Evolutionary conservation across 2,329 filamentous ascomycete genomes (phyloP).

Genomic region (Colletotrichum tofieldiae): DNA sequence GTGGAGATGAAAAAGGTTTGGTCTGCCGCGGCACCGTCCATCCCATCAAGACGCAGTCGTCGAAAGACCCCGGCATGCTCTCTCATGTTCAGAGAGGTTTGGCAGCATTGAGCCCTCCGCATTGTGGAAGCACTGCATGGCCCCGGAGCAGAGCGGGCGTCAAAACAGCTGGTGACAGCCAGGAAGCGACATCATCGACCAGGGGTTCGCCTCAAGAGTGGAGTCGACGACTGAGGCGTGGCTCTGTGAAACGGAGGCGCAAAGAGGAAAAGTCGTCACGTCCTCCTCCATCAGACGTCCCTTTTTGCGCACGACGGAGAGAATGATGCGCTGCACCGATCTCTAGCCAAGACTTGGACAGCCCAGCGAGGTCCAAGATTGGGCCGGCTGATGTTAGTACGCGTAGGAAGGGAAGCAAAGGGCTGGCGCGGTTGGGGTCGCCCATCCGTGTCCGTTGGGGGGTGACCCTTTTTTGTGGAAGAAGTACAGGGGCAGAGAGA

Average conservation of each 20-base stretch:
- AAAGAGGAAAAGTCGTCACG: conserved; percentile 17
- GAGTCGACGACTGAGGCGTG: conserved; percentile 34
- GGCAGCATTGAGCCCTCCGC: background rate
- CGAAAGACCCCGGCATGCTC: background rate
- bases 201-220: conserved; percentile 35
- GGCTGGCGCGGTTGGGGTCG: conserved; percentile 9
- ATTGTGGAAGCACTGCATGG: conserved; percentile 3
- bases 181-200: conserved; percentile 37
- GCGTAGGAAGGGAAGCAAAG: background rate
- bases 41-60: background rate
- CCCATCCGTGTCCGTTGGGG: background rate
- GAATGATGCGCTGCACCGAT: conserved; percentile 12
- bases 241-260: conserved; percentile 18
- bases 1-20: background rate
- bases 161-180: conserved; percentile 1
- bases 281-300: conserved; percentile 7
- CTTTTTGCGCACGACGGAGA: background rate
- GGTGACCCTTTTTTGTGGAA: background rate
- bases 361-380: conserved; percentile 29
- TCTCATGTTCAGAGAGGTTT: background rate
- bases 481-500: background rate
- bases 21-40: background rate
- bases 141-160: conserved; percentile 17
- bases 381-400: conserved; percentile 26
- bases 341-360: conserved; percentile 31